Conservation (phyloP, 108 stramenopile species). For the Nitzschia palea region DNA sequence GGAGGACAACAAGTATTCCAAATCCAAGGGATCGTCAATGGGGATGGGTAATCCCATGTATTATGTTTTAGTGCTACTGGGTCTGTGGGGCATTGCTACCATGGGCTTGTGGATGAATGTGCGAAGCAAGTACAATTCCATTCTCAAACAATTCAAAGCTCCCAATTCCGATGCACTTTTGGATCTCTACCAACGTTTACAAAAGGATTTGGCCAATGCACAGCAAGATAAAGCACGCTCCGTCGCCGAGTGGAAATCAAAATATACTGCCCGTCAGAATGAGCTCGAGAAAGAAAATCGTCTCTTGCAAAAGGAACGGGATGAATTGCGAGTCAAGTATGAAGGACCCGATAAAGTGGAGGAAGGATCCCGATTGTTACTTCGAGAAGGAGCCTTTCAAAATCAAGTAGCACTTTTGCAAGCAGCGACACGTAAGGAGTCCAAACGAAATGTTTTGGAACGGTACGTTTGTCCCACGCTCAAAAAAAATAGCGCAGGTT, state of each 20-base stretch:
- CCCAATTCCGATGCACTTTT: slow-evolving; percentile 2
- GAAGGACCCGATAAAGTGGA: slow-evolving; percentile 22
- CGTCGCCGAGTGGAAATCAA: neutral
- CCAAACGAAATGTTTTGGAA: slow-evolving; percentile 53
- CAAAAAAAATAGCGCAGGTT: neutral
- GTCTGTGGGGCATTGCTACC: neutral
- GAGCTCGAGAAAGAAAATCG: slow-evolving; percentile 16
- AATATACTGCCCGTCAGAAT: neutral
- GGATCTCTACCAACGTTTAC: slow-evolving; percentile 7
- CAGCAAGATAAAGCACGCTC: neutral
- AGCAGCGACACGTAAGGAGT: slow-evolving; percentile 34
- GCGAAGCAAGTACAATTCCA: slow-evolving; percentile 7
- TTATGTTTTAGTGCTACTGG: neutral
- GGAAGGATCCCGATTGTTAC: slow-evolving; percentile 24
- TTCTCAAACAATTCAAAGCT: slow-evolving; percentile 9
- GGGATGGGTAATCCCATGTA: neutral
- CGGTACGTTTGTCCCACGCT: slow-evolving; percentile 36
- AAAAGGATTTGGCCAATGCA: slow-evolving; percentile 8
- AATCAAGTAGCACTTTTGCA: slow-evolving; percentile 48
- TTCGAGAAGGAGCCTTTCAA: slow-evolving; percentile 55
- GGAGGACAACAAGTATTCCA: slow-evolving; percentile 10
- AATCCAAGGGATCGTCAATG: neutral
- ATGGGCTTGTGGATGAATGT: slow-evolving; percentile 11
- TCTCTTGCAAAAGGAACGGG: slow-evolving; percentile 4
- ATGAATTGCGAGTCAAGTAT: slow-evolving; percentile 7